Conservation (phyloP, 116 monocot species). For the Zostera marina region DNA sequence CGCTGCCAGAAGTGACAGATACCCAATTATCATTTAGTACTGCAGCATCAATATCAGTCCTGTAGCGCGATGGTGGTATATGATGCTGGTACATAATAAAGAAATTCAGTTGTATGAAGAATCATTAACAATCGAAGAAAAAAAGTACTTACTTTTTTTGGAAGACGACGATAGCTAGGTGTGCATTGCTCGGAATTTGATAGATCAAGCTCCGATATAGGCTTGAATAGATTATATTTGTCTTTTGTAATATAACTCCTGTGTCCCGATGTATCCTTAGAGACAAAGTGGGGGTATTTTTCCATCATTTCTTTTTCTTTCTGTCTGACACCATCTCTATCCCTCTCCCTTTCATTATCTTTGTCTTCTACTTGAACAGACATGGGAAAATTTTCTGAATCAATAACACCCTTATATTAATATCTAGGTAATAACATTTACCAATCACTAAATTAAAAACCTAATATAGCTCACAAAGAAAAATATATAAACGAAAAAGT, state of each 20-base stretch:
- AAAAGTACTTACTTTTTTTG: conserved; percentile 50
- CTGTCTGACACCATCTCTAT: conserved; percentile 35
- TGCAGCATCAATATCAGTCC: conserved; percentile 49
- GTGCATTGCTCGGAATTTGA: conserved; percentile 64
- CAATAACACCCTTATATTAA: conserved; percentile 13
- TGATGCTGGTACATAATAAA: conserved; percentile 32
- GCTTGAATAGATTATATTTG: conserved; percentile 55
- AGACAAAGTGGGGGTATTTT: conserved; percentile 21
- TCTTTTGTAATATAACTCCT: conserved; percentile 50
- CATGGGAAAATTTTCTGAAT: conserved; percentile 42
- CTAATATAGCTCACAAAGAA: not conserved
- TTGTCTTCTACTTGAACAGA: conserved; percentile 55
- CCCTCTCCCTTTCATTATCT: conserved; percentile 47
- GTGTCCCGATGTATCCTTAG: conserved; percentile 22
- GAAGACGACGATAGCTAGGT: conserved; percentile 71
- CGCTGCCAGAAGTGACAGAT: conserved; percentile 87
- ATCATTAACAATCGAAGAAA: conserved; percentile 2
- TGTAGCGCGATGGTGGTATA: conserved; percentile 52
- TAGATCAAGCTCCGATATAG: conserved; percentile 83
- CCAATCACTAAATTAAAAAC: conserved; percentile 7
- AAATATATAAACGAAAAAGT: not conserved
- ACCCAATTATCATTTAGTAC: conserved; percentile 88
- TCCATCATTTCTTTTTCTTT: conserved; percentile 60
- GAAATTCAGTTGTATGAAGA: not conserved
- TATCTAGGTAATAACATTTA: not conserved